Evolutionary conservation across 139 green algal genomes (phyloP).

Genomic region (Dunaliella primolecta): DNA sequence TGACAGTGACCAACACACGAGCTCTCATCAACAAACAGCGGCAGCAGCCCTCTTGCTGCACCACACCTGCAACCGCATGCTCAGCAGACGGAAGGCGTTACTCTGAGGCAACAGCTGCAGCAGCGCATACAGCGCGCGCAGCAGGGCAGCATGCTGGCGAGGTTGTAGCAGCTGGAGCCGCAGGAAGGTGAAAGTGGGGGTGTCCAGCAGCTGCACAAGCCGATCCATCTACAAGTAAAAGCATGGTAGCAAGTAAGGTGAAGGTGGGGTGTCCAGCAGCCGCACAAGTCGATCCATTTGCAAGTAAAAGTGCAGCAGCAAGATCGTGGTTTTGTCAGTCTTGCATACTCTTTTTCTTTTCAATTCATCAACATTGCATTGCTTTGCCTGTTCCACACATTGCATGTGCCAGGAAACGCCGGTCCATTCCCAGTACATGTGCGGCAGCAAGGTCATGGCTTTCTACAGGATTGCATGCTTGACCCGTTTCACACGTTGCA

Average conservation of each 20-base stretch:
- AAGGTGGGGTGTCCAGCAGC: conserved; percentile 32
- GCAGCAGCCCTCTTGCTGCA: too few relatives aligned
- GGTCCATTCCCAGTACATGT: too few relatives aligned
- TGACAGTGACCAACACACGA: too few relatives aligned
- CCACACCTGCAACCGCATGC: conserved; percentile 58
- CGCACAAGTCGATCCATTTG: conserved; percentile 77
- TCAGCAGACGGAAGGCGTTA: conserved; percentile 81
- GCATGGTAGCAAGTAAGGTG: neutral
- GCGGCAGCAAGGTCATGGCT: neutral
- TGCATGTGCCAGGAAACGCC: too few relatives aligned
- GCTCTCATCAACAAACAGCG: too few relatives aligned
- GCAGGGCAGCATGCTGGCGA: conserved; percentile 58
- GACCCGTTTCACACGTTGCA: too few relatives aligned
- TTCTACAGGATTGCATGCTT: neutral
- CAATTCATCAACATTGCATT: too few relatives aligned
- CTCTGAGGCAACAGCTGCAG: conserved; percentile 95
- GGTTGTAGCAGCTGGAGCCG: conserved; percentile 90
- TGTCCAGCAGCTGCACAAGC: conserved; percentile 89
- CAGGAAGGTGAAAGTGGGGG: conserved; percentile 87
- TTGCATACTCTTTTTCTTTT: neutral
- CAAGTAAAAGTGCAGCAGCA: too few relatives aligned
- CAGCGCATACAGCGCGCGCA: conserved; percentile 79
- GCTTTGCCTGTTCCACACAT: too few relatives aligned
- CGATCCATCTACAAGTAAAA: conserved; percentile 67
- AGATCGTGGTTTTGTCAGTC: neutral